A percentile compares a stretch with the other conserved stretches of the same genome.
These are phyloP conservation scores for Coemansia sp. DNA, from an alignment of 192 early-diverging fungal species.

Conservation along the genomic window DNA sequence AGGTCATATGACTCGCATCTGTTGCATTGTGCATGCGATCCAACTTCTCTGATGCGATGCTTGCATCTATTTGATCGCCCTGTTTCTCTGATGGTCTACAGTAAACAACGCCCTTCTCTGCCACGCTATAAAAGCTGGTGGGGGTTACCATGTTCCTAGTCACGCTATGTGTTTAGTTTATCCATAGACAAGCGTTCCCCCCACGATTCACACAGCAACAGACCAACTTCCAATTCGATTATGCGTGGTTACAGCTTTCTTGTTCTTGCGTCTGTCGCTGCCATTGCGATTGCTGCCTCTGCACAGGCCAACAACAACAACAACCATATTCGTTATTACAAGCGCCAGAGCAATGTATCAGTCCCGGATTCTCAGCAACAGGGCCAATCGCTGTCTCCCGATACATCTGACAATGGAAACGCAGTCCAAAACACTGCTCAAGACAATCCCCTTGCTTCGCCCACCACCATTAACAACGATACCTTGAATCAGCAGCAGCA, in stretches of 20 bases:
- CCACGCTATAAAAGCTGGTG: no score
- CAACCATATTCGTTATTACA: not conserved
- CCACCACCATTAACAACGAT: not conserved
- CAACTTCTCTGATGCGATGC: not conserved
- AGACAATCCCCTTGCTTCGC: not conserved
- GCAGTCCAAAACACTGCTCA: not conserved
- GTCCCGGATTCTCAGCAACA: not conserved
- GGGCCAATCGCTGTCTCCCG: not conserved
- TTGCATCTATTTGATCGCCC: not conserved
- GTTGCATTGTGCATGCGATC: not conserved
- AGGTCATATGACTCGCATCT: not conserved
- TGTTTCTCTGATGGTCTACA: no score
- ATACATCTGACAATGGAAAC: not conserved
- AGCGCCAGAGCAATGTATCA: not conserved
- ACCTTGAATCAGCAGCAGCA: constrained; percentile 7
- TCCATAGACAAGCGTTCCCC: no score
- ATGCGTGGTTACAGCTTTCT: not conserved
- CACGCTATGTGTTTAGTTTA: no score
- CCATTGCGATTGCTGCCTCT: not conserved
- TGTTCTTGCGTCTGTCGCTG: not conserved
- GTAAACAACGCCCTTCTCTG: no score
- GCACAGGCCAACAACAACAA: no score
- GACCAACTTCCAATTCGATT: not conserved
- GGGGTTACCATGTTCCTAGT: no score
- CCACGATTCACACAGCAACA: not conserved